Conservation (phyloP, 208 protist species). For the Herpetomonas muscarum region DNA sequence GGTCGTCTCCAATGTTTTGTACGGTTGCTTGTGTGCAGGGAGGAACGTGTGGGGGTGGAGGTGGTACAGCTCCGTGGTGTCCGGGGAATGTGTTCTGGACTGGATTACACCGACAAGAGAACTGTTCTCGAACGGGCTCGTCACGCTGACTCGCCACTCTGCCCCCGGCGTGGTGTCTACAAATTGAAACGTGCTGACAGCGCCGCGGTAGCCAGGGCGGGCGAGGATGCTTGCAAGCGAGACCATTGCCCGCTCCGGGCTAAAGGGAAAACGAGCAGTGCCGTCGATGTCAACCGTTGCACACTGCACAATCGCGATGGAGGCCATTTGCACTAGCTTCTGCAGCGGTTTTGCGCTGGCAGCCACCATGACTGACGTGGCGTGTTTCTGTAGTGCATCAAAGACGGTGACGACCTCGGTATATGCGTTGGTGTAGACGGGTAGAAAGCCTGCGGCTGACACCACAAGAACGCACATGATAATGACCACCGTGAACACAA, state of each 20-base stretch:
- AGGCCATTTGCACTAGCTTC: constrained; percentile 12
- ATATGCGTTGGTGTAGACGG: constrained; percentile 25
- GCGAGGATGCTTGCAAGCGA: constrained; percentile 21
- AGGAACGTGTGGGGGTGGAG: background rate
- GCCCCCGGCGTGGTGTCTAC: background rate
- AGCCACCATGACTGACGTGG: constrained; percentile 11
- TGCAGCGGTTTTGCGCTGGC: constrained; percentile 6
- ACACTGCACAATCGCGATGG: constrained; percentile 1
- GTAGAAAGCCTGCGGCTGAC: constrained; percentile 21
- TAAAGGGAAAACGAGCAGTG: background rate
- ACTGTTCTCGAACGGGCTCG: background rate
- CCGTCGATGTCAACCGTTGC: constrained; percentile 2
- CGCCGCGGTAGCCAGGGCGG: constrained; percentile 17
- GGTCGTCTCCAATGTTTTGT: background rate
- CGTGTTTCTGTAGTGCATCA: constrained; percentile 22
- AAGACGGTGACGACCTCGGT: constrained; percentile 15
- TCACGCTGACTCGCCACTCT: background rate
- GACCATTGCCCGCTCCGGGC: constrained; percentile 11
- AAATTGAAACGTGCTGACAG: constrained; percentile 10
- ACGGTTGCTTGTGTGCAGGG: background rate
- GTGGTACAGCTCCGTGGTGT: background rate
- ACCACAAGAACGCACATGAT: constrained; percentile 33
- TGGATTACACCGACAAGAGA: background rate
- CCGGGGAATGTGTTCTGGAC: background rate
- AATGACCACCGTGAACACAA: constrained; percentile 21